Percentiles rank a stretch among this genome's conserved stretches.
Conservation (phyloP, 257 asterid genomes). For the Ophiorrhiza pumila region DNA sequence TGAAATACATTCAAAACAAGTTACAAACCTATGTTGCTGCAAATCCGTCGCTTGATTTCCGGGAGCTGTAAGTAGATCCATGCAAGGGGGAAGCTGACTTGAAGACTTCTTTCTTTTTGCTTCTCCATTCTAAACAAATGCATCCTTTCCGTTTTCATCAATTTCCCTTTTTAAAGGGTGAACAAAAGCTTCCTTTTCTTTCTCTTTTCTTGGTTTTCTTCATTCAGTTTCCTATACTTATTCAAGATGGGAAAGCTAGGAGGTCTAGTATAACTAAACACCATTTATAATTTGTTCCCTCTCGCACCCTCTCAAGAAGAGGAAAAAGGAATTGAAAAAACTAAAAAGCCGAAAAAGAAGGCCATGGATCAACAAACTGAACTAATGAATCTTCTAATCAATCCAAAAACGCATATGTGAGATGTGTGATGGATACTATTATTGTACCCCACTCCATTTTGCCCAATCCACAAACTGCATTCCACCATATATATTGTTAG, state of each 20-base stretch:
- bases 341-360: too few species aligned
- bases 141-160: too few species aligned
- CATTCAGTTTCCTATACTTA: background rate
- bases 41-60: too few species aligned
- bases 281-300: too few species aligned
- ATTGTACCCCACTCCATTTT: conserved; percentile 79
- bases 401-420: background rate
- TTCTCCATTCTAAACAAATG: too few species aligned
- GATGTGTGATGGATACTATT: conserved; percentile 11
- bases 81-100: too few species aligned
- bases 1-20: too few species aligned
- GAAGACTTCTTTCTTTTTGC: too few species aligned
- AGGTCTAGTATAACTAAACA: background rate
- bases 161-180: too few species aligned
- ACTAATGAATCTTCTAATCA: background rate
- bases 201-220: background rate
- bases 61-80: too few species aligned
- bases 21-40: too few species aligned
- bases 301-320: background rate
- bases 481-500: conserved; percentile 84
- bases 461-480: conserved; percentile 99
- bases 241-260: background rate
- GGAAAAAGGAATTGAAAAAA: background rate
- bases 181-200: too few species aligned
- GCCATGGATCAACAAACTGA: background rate